phyloP scores from a whole-genome alignment of 176 grass and related monocot species.

The Triticum monococcum region DNA sequence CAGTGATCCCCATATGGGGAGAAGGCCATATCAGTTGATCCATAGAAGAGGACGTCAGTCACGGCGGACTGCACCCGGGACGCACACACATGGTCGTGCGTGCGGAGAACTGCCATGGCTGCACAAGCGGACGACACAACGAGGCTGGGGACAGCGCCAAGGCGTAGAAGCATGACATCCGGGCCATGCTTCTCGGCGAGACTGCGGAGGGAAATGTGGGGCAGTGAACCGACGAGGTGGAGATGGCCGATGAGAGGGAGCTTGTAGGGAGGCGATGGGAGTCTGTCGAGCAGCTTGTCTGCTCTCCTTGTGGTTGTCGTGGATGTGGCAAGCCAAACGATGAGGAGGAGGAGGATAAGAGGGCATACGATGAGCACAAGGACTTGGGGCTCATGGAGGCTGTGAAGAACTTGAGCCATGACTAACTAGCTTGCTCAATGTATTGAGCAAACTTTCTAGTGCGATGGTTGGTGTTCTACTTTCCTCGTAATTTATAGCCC shows the following conservation, averaged over 20 bases:
- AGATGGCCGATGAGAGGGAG: background rate
- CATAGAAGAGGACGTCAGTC: constrained; percentile 3
- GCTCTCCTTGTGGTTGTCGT: background rate
- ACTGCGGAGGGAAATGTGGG: background rate
- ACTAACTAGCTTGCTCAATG: too few relatives aligned
- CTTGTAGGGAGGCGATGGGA: constrained; percentile 29
- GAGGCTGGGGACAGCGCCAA: background rate
- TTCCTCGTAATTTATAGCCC: too few relatives aligned
- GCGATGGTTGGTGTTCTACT: too few relatives aligned
- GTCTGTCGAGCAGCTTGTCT: background rate
- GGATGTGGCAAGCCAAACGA: too few relatives aligned
- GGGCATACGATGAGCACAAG: too few relatives aligned
- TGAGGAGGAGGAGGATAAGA: too few relatives aligned
- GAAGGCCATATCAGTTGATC: constrained; percentile 31
- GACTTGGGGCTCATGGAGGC: too few relatives aligned
- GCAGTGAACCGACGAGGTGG: background rate
- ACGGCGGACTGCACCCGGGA: background rate
- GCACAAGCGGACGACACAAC: background rate
- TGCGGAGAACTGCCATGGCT: background rate
- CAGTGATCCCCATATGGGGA: constrained; percentile 37
- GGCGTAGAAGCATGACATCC: background rate
- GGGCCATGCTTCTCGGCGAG: background rate
- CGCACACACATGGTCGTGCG: background rate
- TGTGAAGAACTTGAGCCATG: too few relatives aligned
- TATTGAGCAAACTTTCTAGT: too few relatives aligned